Percentiles rank a stretch among this genome's conserved stretches.
Conservation (phyloP, 331 rosid genomes). For the Malus hybrid region DNA sequence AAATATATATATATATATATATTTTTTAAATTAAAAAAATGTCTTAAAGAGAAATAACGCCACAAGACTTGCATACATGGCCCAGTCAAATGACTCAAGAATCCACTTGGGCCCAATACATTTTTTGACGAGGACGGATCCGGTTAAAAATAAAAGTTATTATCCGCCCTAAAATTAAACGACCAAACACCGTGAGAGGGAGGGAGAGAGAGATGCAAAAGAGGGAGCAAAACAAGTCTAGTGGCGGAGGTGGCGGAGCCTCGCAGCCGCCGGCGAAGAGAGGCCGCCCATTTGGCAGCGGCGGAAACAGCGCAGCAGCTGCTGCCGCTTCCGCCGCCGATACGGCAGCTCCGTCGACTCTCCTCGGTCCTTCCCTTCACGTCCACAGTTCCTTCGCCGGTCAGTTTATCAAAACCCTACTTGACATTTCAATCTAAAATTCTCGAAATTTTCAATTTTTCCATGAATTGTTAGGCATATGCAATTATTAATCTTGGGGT, state of each 20-base stretch:
- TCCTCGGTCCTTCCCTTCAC: conserved; percentile 92
- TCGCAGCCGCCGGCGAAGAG: conserved; percentile 75
- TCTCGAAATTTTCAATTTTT: not conserved
- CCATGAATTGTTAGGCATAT: no score
- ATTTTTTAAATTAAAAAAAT: no score
- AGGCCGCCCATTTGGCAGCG: conserved; percentile 92
- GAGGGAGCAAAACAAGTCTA: conserved; percentile 75
- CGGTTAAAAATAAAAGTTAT: not conserved
- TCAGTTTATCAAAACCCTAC: conserved; percentile 23
- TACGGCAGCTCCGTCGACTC: conserved; percentile 63
- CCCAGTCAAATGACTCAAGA: not conserved
- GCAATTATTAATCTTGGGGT: not conserved
- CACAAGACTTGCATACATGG: no score
- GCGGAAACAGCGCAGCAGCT: conserved; percentile 52
- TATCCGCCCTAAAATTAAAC: not conserved
- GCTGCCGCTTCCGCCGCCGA: conserved; percentile 50
- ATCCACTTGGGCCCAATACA: not conserved
- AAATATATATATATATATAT: no score
- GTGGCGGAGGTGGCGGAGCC: conserved; percentile 52
- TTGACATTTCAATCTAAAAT: not conserved
- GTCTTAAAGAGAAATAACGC: no score
- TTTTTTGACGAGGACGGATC: not conserved
- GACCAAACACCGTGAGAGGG: not conserved
- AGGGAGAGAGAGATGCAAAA: conserved; percentile 62
- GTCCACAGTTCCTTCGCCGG: conserved; percentile 91